Base-by-base conservation (phyloP, 2,329 filamentous ascomycete species). In the Diaporthe humulicola region DNA sequence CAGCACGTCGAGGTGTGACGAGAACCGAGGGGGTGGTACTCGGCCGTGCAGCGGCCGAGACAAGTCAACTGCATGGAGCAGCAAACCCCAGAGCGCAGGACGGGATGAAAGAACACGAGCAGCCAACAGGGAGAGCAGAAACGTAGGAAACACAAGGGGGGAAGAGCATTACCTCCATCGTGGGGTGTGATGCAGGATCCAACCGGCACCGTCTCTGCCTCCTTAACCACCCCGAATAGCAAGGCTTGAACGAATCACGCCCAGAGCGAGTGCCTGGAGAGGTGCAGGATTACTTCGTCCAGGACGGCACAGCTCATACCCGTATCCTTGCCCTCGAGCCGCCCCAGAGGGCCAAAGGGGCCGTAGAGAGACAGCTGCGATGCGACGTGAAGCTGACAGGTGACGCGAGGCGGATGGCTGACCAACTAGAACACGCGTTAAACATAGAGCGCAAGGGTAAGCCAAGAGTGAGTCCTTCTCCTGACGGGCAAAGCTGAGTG, bases 321-420 rank as follows among this genome's bases (percentile, higher is more conserved):
- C 36, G 60, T 69, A 64, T 15, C 70, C 60, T 61, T 61, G 45
- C 57, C 71, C 69, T 66, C 33, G 25, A 67, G 33, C 50, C 30
- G 64, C 56, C 70, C 42, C 61, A 54, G 48, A 54, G 48, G 48
- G n/a, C 60, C 58, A 50, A 33, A 60, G 54, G 73, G 48, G 52
- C 73, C 45, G 67, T 54, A 25, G 54, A 45, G 40, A 73, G 70
- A 73, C 40, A 42, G 56, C 54, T 71, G 61, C 48, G 72, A 42
- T 69, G 33, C 50, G 61, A 74, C 73, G 69, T 74, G 60, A 76
- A 70, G 71, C 74, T 76, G 74, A 76, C 72, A 73, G 73, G 69
- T 45, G 28, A 58, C 33, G 64, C 38, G 69, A 71, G 45, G 45
- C 38, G 40, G 48, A 60, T 56, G 73, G 69, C 73, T 66, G 70